Evolutionary conservation across 345 rosid genomes (phyloP), one percentile per base, ranked within the genome.

Genomic region (Psidium friedrichsthalianum): DNA sequence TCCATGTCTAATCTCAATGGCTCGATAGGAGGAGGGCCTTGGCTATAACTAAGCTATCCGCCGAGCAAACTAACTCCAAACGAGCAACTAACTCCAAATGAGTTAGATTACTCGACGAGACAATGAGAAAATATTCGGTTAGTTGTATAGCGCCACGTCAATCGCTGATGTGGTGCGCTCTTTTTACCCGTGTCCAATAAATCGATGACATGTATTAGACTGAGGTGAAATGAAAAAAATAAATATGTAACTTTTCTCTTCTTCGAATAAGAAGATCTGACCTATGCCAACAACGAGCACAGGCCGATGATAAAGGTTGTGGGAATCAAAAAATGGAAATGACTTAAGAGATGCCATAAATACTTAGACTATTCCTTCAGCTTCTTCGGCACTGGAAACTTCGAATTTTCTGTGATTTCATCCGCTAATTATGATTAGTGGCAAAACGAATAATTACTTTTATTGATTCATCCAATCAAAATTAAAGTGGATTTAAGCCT

Each of bases 71-170:
- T n/a, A n/a, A n/a, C n/a, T n/a, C n/a, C n/a, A n/a, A n/a, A n/a
- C n/a, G n/a, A n/a, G n/a, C n/a, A n/a, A n/a, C n/a, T n/a, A n/a
- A n/a, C 9, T 16, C 21, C 21, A 27, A n/a, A 2, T 1, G 6
- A n/a, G 15, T 58, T 0, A 0, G 2, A 58, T n/a, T 0, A 6
- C 9, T 61, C 0, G 0, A 2, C 4, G 6, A 58, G 1, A 58
- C 40, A 6, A 61, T 15, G 40, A 14, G 13, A n/a, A 57, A 58
- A 13, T 58, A 56, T 56, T 22, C 12, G 3, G 0, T 1, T 1
- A 2, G 5, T 56, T 22, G 1, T 21, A 3, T 10, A 56, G n/a
- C 1, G 2, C 1, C 58, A 22, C 11, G 24, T 56, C 58, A 56
- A 22, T 56, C 4, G 2, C 4, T 55, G 25, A 55, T 6, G 51